Evolutionary conservation across 768 basidiomycete species (phyloP).

Genomic region (Lactarius pseudohatsudake): DNA sequence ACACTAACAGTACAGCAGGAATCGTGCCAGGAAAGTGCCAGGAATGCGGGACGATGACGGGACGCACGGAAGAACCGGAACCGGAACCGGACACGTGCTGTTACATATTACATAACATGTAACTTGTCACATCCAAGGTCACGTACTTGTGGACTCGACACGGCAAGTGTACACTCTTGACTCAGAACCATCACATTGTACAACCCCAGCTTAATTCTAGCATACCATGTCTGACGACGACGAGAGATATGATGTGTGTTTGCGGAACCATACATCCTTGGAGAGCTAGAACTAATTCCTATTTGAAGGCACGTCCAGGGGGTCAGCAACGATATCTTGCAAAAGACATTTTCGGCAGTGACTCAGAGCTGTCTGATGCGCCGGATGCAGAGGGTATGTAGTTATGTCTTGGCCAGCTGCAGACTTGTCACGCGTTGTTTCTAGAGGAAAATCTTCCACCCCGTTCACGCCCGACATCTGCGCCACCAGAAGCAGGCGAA

Average conservation of each 20-base stretch:
- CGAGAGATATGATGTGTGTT: conserved; percentile 16
- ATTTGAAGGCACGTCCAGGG: conserved; percentile 13
- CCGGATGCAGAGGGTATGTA: conserved; percentile 24
- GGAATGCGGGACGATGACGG: too few relatives aligned
- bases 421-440: neutral
- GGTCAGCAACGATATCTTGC: conserved; percentile 25
- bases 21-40: too few relatives aligned
- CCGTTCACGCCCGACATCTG: conserved; percentile 37
- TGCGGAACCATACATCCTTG: neutral
- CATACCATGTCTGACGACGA: conserved; percentile 24
- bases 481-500: conserved; percentile 38
- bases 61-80: too few relatives aligned
- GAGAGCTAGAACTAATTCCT: neutral
- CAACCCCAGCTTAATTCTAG: neutral
- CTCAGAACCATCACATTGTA: neutral
- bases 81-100: neutral
- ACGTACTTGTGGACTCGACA: neutral
- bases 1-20: too few relatives aligned
- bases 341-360: conserved; percentile 27
- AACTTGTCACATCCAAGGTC: neutral
- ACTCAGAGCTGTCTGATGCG: conserved; percentile 25
- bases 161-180: neutral
- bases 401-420: neutral
- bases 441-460: conserved; percentile 43
- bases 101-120: neutral